Base-by-base conservation (phyloP, 1,284 basidiomycete genomes). In the Cryptococcus sp. region DNA sequence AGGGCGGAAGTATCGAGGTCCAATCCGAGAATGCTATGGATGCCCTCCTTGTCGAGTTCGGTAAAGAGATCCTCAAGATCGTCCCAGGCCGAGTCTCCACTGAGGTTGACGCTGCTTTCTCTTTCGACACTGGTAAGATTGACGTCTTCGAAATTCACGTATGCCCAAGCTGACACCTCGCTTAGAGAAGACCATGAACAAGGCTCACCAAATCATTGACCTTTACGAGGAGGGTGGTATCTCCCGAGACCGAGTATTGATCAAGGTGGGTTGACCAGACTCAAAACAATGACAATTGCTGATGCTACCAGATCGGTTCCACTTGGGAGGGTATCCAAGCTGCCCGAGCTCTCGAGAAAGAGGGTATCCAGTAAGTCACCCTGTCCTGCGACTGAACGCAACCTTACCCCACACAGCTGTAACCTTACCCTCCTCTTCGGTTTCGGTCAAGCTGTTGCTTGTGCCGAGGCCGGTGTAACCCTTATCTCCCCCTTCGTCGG, bases 321-420 rank as follows among this genome's bases (percentile, higher is more conserved):
- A 96, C 94, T 52, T 99, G 91, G 90, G 95, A 98, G 80, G 96
- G 95, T 80, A 98, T 98, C 80, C 95, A 98, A 80, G 95, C 95
- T 63, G 95, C 95, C 49, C 86, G 91, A 63, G 88, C 95, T 79
- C 88, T 99, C 68, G 95, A 99, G 83, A 78, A 84, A 64, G 87
- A 97, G 73, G 84, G 84, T 68, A 98, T 99, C 78, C 94, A 97
- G 69, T 73, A 53, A 64, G 70, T 62, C 1, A 49, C 14, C 13
- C 6, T n/a, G 31, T 47, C n/a, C 35, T 11, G 31, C 6, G 14
- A n/a, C 13, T 8, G 4, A 14, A 41, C 34, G 14, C 23, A 13
- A 11, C 30, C 35, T 42, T 14, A 53, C 33, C 33, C n/a, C 13
- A 13, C 15, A 0, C 56, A 71, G 70, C 84, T 97, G 93, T 83